Evolutionary conservation across 179 eudicot genomes (phyloP).

Genomic region (Beta macrorhiza): DNA sequence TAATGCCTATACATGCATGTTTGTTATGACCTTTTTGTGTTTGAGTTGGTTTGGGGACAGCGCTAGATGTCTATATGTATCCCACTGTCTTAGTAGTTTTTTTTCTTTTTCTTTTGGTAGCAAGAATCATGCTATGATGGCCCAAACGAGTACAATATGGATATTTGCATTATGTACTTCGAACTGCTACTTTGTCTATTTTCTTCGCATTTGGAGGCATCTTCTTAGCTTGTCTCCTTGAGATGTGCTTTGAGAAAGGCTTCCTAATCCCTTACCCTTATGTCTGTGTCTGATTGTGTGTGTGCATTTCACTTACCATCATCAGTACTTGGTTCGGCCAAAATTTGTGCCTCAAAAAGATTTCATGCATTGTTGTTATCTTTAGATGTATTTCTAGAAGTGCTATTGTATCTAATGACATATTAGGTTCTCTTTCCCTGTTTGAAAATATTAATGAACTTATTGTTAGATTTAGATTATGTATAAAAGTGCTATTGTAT

Average conservation of each 20-base stretch:
- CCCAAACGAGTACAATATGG: background rate
- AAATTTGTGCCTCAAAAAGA: background rate
- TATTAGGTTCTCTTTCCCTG: background rate
- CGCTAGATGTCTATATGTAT: background rate
- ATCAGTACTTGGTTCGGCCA: background rate
- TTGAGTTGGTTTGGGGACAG: background rate
- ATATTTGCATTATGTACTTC: background rate
- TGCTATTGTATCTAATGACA: background rate
- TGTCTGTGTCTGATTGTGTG: background rate
- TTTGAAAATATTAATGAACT: background rate
- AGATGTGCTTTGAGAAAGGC: background rate
- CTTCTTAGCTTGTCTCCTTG: background rate
- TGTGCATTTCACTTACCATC: background rate
- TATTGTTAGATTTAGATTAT: background rate
- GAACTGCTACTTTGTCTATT: slow-evolving; percentile 2
- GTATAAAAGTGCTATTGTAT: background rate
- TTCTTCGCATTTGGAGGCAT: slow-evolving; percentile 3
- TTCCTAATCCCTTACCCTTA: background rate
- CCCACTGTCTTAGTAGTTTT: background rate
- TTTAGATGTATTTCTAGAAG: background rate
- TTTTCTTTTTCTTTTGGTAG: no score
- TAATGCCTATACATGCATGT: slow-evolving; percentile 18
- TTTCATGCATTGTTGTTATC: background rate
- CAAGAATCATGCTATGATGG: background rate
- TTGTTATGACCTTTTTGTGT: background rate